A percentile compares a stretch with the other conserved stretches of the same genome.
These are phyloP conservation scores for Cyamopsis tetragonoloba DNA, from an alignment of 306 rosid genomes.

Conservation along the genomic window DNA sequence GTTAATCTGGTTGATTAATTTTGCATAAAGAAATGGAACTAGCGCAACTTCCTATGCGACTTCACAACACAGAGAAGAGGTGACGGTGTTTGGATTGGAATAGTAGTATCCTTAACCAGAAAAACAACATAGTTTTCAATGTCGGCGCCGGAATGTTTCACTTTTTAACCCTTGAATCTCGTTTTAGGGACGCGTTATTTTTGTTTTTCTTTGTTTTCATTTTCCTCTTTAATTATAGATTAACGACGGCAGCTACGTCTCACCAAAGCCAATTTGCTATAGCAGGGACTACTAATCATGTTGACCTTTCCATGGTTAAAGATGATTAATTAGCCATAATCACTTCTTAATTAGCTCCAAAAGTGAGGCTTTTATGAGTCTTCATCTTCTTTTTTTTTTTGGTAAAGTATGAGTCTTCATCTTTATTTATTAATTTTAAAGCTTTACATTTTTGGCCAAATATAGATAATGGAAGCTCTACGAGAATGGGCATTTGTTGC, in stretches of 20 bases:
- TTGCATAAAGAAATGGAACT: background rate
- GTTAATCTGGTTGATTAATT: conserved; percentile 28
- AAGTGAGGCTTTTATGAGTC: conserved; percentile 22
- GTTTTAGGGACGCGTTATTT: conserved; percentile 13
- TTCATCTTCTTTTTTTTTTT: conserved; percentile 1
- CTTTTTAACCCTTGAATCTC: conserved; percentile 12
- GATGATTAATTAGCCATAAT: conserved; percentile 9
- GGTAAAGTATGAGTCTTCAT: conserved; percentile 5
- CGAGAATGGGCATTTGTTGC: conserved; percentile 7
- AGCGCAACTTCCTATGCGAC: conserved; percentile 18
- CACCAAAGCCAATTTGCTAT: conserved; percentile 13
- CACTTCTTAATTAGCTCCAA: conserved; percentile 16
- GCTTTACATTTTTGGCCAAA: background rate
- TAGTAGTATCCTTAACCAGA: background rate
- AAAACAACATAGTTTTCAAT: conserved; percentile 20
- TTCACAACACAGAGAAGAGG: background rate
- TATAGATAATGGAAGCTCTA: background rate
- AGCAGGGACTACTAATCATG: background rate
- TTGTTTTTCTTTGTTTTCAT: background rate
- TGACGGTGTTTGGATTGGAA: background rate
- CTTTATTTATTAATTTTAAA: conserved; percentile 13
- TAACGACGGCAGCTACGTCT: conserved; percentile 28
- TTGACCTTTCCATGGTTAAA: conserved; percentile 16
- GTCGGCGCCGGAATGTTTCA: conserved; percentile 53
- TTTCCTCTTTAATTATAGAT: background rate